A percentile compares a stretch with the other conserved stretches of the same genome.
Conservation (phyloP, 2,329 filamentous ascomycete genomes). For the Kalmusia sp. region DNA sequence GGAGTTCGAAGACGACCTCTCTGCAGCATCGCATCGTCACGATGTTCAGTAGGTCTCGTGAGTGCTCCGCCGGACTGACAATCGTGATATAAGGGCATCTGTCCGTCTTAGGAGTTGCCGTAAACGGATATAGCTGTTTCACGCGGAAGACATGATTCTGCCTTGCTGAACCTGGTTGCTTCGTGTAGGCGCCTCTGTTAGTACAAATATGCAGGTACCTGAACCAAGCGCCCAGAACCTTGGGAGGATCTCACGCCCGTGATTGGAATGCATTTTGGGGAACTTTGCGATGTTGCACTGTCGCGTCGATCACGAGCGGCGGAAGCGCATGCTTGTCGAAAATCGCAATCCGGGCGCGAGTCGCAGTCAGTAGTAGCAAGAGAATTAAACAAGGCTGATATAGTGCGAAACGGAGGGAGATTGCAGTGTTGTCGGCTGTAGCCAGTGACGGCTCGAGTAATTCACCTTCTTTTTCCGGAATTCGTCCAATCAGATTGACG, state of each 20-base stretch:
- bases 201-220: constrained; percentile 4
- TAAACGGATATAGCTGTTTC: constrained; percentile 1
- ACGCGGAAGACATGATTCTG: background rate
- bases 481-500: background rate
- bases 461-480: constrained; percentile 8
- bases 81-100: constrained; percentile 8
- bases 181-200: background rate
- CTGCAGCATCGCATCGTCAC: constrained; percentile 20
- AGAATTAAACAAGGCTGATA: constrained; percentile 25
- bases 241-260: constrained; percentile 2
- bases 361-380: background rate
- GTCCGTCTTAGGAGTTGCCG: constrained; percentile 15
- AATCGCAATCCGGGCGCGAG: constrained; percentile 18
- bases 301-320: constrained; percentile 18
- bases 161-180: background rate
- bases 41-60: constrained; percentile 26
- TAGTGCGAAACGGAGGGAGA: constrained; percentile 18
- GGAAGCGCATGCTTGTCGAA: constrained; percentile 28
- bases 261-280: background rate
- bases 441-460: background rate
- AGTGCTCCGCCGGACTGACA: constrained; percentile 23
- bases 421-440: background rate
- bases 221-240: constrained; percentile 1
- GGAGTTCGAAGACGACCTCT: constrained; percentile 8
- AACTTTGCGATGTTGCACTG: constrained; percentile 6